Evolutionary conservation across 768 basidiomycete genomes (phyloP), one percentile per base, ranked within the genome.

Genomic region (Goffeauzyma gilvescens): DNA sequence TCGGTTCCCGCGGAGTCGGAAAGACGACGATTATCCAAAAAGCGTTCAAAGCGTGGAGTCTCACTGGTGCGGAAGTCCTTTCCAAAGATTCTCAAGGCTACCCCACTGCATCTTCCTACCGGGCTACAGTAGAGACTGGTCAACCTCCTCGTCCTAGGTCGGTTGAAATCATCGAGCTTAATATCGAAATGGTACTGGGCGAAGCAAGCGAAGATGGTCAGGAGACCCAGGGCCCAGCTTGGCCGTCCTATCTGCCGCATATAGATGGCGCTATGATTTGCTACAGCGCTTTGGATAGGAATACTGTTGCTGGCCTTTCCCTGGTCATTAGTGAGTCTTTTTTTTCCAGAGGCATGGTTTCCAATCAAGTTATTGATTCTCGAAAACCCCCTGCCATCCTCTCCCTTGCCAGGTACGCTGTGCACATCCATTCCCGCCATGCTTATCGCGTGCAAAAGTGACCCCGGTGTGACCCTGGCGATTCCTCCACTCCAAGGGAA

Each of bases 391-490:
- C n/a, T n/a, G n/a, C n/a, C 15, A n/a, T 10, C 41, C 41, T 32
- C 34, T 15, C n/a, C n/a, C n/a, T n/a, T n/a, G n/a, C 32, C 38
- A 50, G 33, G 42, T 41, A 53, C 85, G 82, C 70, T 52, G 65
- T 71, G 45, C 78, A 74, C 62, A 67, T 65, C 53, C 66, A 69
- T 39, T 64, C 74, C 55, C 72, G 66, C 73, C 20, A 70, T 90
- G 33, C 79, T 85, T 10, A 68, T 95, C 12, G 84, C 82, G 4
- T 85, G 86, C 67, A 95, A 93, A 62, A 76, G 78, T 5, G 82
- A 90, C 55, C 65, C 79, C 15, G 31, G 26, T 2, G 48, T 37
- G n/a, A 21, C 35, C 7, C 43, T 48, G 5, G 58, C 58, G 15
- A 52, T 60, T 26, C 54, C 62, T 23, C 58, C 64, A n/a, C 58